Evolutionary conservation across 163 green algal species (phyloP).

Genomic region (Prototheca stagnorum): DNA sequence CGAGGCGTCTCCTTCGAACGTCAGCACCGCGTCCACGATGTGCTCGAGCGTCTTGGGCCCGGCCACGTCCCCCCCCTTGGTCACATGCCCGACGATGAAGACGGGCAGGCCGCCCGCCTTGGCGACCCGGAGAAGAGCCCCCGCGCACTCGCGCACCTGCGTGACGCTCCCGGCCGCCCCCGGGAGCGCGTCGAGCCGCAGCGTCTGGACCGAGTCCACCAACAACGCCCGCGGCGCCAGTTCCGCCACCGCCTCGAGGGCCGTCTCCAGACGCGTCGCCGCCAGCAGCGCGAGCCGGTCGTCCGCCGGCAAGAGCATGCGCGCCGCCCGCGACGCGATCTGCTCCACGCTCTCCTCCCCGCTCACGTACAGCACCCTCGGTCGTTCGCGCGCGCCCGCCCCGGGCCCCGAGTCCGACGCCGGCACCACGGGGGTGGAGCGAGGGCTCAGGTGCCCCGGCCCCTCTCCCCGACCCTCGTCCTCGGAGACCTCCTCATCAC

Average conservation of each 20-base stretch:
- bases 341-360: conserved; percentile 68
- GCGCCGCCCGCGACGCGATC: conserved; percentile 46
- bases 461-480: conserved; percentile 1
- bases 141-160: conserved; percentile 61
- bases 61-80: conserved; percentile 22
- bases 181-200: conserved; percentile 64
- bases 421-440: too few relatives aligned
- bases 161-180: conserved; percentile 45
- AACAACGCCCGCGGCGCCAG: conserved; percentile 46
- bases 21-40: conserved; percentile 70
- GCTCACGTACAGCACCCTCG: conserved; percentile 62
- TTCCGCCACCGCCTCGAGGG: conserved; percentile 24
- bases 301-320: conserved; percentile 40
- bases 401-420: too few relatives aligned
- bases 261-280: conserved; percentile 19
- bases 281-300: not conserved
- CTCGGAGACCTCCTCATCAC: not conserved
- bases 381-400: too few relatives aligned
- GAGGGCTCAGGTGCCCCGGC: too few relatives aligned
- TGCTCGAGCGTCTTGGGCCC: conserved; percentile 59
- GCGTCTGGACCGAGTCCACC: conserved; percentile 90
- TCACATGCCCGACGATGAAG: conserved; percentile 63
- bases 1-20: conserved; percentile 48
- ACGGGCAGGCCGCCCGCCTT: conserved; percentile 51
- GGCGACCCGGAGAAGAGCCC: conserved; percentile 54